These are phyloP conservation scores for Fimicolochytrium jonesii DNA, from an alignment of 192 early-diverging fungal species.

Conservation along the genomic window DNA sequence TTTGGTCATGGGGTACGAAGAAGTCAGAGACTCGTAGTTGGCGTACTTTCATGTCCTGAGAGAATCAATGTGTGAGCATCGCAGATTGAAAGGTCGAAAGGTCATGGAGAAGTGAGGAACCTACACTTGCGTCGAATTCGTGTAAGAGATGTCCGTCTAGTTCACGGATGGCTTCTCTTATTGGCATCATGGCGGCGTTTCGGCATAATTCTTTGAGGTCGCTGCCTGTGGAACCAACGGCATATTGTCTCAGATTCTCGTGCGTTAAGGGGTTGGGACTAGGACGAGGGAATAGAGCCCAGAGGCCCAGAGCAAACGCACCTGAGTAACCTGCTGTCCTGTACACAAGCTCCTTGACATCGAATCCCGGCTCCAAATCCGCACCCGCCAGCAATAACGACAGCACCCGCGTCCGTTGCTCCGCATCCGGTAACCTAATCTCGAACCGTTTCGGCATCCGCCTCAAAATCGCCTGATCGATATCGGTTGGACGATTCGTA, in stretches of 20 bases:
- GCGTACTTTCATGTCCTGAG: constrained; percentile 29
- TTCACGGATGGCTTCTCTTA: constrained; percentile 56
- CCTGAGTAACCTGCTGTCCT: constrained; percentile 82
- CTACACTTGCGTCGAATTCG: constrained; percentile 14
- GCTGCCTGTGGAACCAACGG: constrained; percentile 34
- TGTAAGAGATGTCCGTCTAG: constrained; percentile 11
- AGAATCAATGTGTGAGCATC: background rate
- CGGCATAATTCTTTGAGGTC: constrained; percentile 98
- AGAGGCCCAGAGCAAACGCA: background rate
- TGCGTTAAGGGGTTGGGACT: background rate
- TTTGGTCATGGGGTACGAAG: constrained; percentile 8
- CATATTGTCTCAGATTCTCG: too few relatives aligned
- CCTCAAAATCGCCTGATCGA: constrained; percentile 93
- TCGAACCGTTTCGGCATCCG: constrained; percentile 97
- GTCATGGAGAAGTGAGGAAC: background rate
- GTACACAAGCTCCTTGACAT: constrained; percentile 60
- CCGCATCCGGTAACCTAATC: constrained; percentile 73
- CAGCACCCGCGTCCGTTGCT: constrained; percentile 83
- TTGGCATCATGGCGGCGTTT: constrained; percentile 91
- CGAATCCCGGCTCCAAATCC: constrained; percentile 56
- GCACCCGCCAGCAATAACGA: constrained; percentile 64
- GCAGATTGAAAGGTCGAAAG: too few relatives aligned
- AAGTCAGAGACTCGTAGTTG: constrained; percentile 34
- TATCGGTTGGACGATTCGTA: constrained; percentile 96
- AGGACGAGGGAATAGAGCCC: background rate